Percentiles rank a stretch among this genome's conserved stretches.
Evolutionary conservation across 2,329 filamentous ascomycete genomes (phyloP).

Genomic region (Cladosporium phlei): DNA sequence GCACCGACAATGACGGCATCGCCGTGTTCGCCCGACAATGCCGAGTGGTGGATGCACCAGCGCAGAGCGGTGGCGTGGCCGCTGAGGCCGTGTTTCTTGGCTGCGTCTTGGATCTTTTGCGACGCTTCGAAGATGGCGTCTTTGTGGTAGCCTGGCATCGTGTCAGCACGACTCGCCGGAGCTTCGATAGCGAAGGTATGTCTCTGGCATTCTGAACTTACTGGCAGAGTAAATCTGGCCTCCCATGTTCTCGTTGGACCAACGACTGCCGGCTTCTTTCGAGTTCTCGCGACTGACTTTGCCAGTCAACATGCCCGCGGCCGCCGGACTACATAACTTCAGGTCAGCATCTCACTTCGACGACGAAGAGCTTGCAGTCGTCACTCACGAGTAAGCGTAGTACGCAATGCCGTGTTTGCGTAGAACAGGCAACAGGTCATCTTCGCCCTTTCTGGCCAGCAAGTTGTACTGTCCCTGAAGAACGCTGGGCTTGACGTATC

Average conservation of each 20-base stretch:
- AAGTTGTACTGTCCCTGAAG: constrained; percentile 46
- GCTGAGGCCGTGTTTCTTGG: constrained; percentile 6
- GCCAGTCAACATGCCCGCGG: constrained; percentile 5
- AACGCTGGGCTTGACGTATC: constrained; percentile 32
- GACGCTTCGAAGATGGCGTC: constrained; percentile 9
- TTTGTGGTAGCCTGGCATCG: background rate
- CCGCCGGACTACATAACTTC: background rate
- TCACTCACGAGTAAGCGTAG: constrained; percentile 30
- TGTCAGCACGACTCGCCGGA: background rate
- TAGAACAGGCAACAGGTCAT: constrained; percentile 41
- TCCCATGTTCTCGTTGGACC: constrained; percentile 3
- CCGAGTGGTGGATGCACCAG: constrained; percentile 44
- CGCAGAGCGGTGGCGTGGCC: constrained; percentile 39
- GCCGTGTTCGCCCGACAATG: constrained; percentile 26
- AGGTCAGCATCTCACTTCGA: background rate
- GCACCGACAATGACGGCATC: constrained; percentile 41
- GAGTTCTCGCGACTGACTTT: constrained; percentile 3
- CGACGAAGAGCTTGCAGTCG: background rate
- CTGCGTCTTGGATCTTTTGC: background rate
- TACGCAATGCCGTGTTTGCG: constrained; percentile 41
- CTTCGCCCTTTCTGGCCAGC: constrained; percentile 36
- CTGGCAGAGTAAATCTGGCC: constrained; percentile 7
- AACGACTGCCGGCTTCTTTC: constrained; percentile 1
- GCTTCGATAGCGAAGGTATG: too few relatives aligned
- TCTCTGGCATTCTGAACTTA: background rate